Percentiles rank a stretch among this genome's conserved stretches.
These are phyloP conservation scores for Azolla pinnata DNA, from an alignment of 75 land plant species.

Conservation along the genomic window DNA sequence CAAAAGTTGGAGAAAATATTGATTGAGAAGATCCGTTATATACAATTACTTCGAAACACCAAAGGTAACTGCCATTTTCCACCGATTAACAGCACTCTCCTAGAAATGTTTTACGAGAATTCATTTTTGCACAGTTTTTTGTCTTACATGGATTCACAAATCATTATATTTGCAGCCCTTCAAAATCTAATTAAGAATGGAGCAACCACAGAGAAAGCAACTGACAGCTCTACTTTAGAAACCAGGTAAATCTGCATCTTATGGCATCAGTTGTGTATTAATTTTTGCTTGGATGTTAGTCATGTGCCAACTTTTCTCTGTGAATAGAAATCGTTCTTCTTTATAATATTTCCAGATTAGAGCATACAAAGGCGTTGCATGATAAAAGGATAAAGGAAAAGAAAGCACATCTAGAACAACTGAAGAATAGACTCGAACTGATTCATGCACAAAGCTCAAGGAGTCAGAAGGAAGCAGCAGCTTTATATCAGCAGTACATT, in stretches of 20 bases:
- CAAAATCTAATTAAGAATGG: slow-evolving; percentile 23
- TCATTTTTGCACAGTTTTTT: background rate
- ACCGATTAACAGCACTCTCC: background rate
- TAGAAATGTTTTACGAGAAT: background rate
- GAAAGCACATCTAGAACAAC: slow-evolving; percentile 5
- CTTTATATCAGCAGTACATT: slow-evolving; percentile 12
- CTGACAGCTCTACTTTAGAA: slow-evolving; percentile 18
- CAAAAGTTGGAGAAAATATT: slow-evolving; percentile 12
- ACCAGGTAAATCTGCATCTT: slow-evolving; percentile 12
- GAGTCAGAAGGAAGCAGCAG: slow-evolving; percentile 8
- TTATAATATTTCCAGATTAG: slow-evolving; percentile 6
- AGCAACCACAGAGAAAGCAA: slow-evolving; percentile 17
- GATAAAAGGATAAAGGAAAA: slow-evolving; percentile 17
- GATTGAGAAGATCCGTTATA: slow-evolving; percentile 20
- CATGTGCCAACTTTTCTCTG: background rate
- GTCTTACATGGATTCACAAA: background rate
- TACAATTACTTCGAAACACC: slow-evolving; percentile 28
- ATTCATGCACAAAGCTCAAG: slow-evolving; percentile 7
- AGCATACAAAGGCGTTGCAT: slow-evolving; percentile 18
- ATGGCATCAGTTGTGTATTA: no score
- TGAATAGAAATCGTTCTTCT: background rate
- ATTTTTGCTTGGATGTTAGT: background rate
- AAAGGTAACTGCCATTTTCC: slow-evolving; percentile 22
- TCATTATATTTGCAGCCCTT: slow-evolving; percentile 12
- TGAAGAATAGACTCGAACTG: slow-evolving; percentile 3